Evolutionary conservation across 2,329 filamentous ascomycete species (phyloP).

Genomic region (Talaromyces sp.): DNA sequence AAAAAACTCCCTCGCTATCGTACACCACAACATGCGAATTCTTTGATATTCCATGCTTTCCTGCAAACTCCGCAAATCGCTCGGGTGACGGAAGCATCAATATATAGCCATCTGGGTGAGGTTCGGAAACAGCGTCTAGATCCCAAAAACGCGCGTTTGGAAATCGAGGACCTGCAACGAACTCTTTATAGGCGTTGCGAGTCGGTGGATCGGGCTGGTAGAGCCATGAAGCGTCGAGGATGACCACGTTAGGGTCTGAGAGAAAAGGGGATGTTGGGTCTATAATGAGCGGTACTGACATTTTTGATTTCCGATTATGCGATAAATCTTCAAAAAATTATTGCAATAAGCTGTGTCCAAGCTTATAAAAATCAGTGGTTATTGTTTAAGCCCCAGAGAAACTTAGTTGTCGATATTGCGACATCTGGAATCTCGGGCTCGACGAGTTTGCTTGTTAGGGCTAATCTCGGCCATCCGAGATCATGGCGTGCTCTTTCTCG

Average conservation of each 20-base stretch:
- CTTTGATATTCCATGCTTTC: neutral
- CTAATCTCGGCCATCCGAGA: slow-evolving; percentile 1
- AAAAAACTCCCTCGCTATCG: slow-evolving; percentile 1
- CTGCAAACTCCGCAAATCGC: neutral
- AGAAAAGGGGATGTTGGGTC: neutral
- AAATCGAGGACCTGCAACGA: neutral
- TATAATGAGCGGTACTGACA: slow-evolving; percentile 6
- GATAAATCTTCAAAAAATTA: no score
- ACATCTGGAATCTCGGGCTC: neutral
- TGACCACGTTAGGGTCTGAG: neutral
- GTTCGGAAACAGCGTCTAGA: neutral
- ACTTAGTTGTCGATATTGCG: no score
- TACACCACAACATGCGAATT: neutral
- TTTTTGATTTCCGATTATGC: neutral
- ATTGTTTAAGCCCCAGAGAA: no score
- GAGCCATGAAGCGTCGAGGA: slow-evolving; percentile 3
- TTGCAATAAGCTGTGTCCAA: no score
- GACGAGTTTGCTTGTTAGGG: neutral
- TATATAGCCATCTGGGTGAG: neutral
- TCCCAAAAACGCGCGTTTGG: slow-evolving; percentile 6
- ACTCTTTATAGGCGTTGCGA: neutral
- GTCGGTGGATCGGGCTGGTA: neutral
- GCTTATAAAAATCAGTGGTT: no score
- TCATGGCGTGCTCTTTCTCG: neutral
- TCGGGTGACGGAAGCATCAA: slow-evolving; percentile 5